These are phyloP conservation scores for Priceomyces carsonii DNA, from an alignment of 805 yeast genomes.

Conservation along the genomic window DNA sequence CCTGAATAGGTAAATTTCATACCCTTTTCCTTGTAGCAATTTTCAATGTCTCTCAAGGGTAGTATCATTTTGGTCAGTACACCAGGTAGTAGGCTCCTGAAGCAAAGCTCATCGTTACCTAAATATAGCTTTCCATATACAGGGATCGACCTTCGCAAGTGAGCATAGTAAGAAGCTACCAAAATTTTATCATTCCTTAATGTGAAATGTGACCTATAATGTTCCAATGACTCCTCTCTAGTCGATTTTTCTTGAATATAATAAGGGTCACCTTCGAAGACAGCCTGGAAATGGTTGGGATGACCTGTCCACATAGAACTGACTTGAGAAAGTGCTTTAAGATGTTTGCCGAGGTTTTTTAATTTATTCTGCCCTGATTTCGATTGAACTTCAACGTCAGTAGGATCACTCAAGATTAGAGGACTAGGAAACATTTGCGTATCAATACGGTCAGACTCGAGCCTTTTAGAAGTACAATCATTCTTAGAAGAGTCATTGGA, in stretches of 20 bases:
- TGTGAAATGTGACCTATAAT: conserved; percentile 68
- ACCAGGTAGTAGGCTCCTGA: conserved; percentile 77
- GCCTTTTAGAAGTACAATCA: not conserved
- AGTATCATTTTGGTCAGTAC: conserved; percentile 77
- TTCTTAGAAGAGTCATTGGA: not conserved
- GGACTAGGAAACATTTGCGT: conserved; percentile 15
- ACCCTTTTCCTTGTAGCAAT: conserved; percentile 66
- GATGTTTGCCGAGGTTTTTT: conserved; percentile 21
- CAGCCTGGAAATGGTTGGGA: conserved; percentile 60
- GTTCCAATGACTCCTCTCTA: conserved; percentile 48
- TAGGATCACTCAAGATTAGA: conserved; percentile 27
- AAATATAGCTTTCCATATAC: conserved; percentile 81
- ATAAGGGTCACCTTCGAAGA: conserved; percentile 45
- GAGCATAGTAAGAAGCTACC: conserved; percentile 68
- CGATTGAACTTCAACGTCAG: conserved; percentile 15
- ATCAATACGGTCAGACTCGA: not conserved
- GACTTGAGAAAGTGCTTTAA: conserved; percentile 31
- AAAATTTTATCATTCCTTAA: conserved; percentile 52
- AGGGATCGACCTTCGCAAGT: conserved; percentile 71
- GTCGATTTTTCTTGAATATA: conserved; percentile 47
- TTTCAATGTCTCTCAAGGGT: conserved; percentile 74
- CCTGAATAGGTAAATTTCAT: conserved; percentile 69
- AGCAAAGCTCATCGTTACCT: conserved; percentile 70
- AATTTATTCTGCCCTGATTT: conserved; percentile 15
- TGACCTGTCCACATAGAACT: conserved; percentile 54